Conservation (phyloP, 1,284 basidiomycete genomes). For the Apiotrichum mycotoxinovorans region DNA sequence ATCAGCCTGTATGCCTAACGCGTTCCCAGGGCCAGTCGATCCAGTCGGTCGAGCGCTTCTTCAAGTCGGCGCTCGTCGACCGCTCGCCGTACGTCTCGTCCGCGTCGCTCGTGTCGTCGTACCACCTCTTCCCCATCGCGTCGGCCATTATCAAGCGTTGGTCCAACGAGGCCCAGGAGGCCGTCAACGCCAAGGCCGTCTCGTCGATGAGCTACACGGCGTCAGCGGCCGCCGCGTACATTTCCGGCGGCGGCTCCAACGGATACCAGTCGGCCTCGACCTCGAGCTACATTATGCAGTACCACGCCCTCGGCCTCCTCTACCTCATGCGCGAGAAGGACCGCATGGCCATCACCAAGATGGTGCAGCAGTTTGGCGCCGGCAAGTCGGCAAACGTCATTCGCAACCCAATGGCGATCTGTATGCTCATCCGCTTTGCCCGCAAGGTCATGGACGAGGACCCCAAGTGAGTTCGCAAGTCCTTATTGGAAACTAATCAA, state of each 20-base stretch:
- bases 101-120: slow-evolving; percentile 92
- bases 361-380: slow-evolving; percentile 95
- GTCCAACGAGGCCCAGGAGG: slow-evolving; percentile 98
- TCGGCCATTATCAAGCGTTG: slow-evolving; percentile 95
- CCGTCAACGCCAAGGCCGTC: slow-evolving; percentile 82
- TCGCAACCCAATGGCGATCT: slow-evolving; percentile 96
- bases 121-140: slow-evolving; percentile 90
- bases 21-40: slow-evolving; percentile 55
- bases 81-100: slow-evolving; percentile 93
- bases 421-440: slow-evolving; percentile 97
- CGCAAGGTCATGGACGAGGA: slow-evolving; percentile 98
- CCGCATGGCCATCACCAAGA: slow-evolving; percentile 97
- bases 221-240: slow-evolving; percentile 58
- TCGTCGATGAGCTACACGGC: slow-evolving; percentile 54
- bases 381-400: slow-evolving; percentile 70
- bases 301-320: slow-evolving; percentile 90
- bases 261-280: slow-evolving; percentile 76
- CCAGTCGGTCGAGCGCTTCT: slow-evolving; percentile 97
- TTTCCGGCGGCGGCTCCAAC: slow-evolving; percentile 31
- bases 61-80: slow-evolving; percentile 99
- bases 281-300: slow-evolving; percentile 91
- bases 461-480: slow-evolving; percentile 73
- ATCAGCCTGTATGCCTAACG: not conserved
- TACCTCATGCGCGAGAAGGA: slow-evolving; percentile 96
- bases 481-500: slow-evolving; percentile 43